These are phyloP conservation scores for Ustilago xerochloae DNA, from an alignment of 1,284 basidiomycete genomes.

Conservation along the genomic window DNA sequence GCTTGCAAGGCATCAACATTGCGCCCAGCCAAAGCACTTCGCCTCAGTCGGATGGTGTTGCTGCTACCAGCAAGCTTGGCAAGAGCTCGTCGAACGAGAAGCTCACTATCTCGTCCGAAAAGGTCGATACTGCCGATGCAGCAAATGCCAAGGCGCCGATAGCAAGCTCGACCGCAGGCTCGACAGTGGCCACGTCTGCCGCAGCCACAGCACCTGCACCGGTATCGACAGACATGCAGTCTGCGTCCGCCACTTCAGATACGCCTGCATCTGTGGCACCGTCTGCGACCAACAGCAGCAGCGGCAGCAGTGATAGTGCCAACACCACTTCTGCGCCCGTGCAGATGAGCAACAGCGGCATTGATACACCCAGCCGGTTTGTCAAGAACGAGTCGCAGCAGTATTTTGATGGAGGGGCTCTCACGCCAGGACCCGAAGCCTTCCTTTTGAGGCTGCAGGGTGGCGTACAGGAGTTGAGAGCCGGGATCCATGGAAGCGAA, in stretches of 20 bases:
- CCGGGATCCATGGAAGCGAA: conserved; percentile 54
- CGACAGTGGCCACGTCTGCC: conserved; percentile 12
- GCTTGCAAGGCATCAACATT: conserved; percentile 42
- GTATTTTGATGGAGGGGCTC: conserved; percentile 58
- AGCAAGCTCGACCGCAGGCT: neutral
- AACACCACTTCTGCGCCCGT: conserved; percentile 28
- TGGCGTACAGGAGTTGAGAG: conserved; percentile 57
- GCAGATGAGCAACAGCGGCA: conserved; percentile 30
- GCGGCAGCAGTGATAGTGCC: neutral
- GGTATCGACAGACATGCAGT: neutral
- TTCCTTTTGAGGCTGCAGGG: conserved; percentile 59
- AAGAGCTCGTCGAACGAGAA: conserved; percentile 41
- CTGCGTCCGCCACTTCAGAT: neutral
- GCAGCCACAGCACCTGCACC: neutral
- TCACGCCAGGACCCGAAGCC: conserved; percentile 60
- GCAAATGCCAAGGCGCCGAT: conserved; percentile 7
- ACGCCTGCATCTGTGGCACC: conserved; percentile 5
- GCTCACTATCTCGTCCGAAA: conserved; percentile 24
- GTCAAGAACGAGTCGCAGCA: conserved; percentile 49
- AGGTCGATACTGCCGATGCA: conserved; percentile 2
- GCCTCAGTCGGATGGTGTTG: conserved; percentile 33
- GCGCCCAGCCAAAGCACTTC: conserved; percentile 27
- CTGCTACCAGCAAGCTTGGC: conserved; percentile 17
- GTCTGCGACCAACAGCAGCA: conserved; percentile 7
- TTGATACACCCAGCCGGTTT: conserved; percentile 50